Evolutionary conservation across 257 asterid genomes (phyloP).

Genomic region (Solanum tarijense): DNA sequence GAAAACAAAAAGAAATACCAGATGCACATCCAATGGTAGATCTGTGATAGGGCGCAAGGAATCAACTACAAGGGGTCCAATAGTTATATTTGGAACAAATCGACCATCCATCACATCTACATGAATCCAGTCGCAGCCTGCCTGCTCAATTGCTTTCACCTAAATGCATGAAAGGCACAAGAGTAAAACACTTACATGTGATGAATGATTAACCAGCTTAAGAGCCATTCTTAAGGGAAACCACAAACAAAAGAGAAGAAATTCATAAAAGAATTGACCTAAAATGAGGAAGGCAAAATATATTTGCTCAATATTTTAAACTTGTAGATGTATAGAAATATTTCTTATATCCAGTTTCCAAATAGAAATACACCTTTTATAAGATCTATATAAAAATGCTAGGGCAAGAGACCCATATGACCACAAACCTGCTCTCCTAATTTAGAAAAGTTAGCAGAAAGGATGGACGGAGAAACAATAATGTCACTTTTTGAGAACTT

Average conservation of each 20-base stretch:
- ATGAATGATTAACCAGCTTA: neutral
- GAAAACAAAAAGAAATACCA: conserved; percentile 44
- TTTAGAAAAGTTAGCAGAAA: conserved; percentile 89
- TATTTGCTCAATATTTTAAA: neutral
- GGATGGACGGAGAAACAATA: conserved; percentile 96
- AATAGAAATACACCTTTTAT: neutral
- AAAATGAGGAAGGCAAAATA: neutral
- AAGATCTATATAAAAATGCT: neutral
- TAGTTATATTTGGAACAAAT: conserved; percentile 94
- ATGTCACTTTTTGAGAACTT: conserved; percentile 79
- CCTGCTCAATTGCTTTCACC: conserved; percentile 97
- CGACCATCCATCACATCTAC: conserved; percentile 99
- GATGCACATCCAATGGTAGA: conserved; percentile 97
- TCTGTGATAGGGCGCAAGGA: conserved; percentile 94
- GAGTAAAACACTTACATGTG: neutral
- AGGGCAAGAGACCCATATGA: neutral
- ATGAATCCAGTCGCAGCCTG: conserved; percentile 99
- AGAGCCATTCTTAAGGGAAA: neutral
- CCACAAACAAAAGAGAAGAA: neutral
- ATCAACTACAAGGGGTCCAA: conserved; percentile 90
- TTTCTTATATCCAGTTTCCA: neutral
- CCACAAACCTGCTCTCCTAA: conserved; percentile 88
- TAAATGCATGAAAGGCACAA: conserved; percentile 16
- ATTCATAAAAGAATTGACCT: neutral
- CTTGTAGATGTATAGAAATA: neutral